A percentile compares a stretch with the other conserved stretches of the same genome.
These are phyloP conservation scores for Phlyctochytrium bullatum DNA, from an alignment of 192 early-diverging fungal genomes.

Conservation along the genomic window DNA sequence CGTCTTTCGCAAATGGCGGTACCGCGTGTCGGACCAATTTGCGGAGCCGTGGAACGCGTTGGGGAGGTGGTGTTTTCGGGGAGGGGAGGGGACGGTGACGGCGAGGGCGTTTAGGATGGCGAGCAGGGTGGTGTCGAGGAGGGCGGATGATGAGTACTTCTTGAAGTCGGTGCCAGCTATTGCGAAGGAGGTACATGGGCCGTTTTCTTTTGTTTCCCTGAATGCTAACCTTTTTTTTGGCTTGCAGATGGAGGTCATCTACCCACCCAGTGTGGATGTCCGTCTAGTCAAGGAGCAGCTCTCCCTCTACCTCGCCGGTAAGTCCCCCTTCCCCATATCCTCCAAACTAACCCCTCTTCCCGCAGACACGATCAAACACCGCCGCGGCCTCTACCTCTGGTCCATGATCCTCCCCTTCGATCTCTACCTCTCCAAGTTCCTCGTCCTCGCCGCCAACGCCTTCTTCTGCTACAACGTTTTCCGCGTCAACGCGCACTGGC, in stretches of 20 bases:
- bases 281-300: constrained; percentile 28
- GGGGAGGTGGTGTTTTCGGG: constrained; percentile 13
- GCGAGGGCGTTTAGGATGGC: constrained; percentile 30
- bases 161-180: constrained; percentile 41
- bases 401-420: constrained; percentile 30
- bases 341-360: constrained; percentile 8
- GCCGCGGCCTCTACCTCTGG: constrained; percentile 29
- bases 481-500: constrained; percentile 40
- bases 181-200: constrained; percentile 26
- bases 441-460: constrained; percentile 36
- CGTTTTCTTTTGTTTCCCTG: background rate
- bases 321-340: constrained; percentile 8
- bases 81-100: constrained; percentile 33
- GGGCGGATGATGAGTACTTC: constrained; percentile 46
- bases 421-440: constrained; percentile 42
- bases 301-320: constrained; percentile 17
- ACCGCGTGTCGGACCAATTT: constrained; percentile 33
- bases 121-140: constrained; percentile 35
- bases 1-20: constrained; percentile 47
- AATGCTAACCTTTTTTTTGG: constrained; percentile 9
- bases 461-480: constrained; percentile 50
- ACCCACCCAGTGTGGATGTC: constrained; percentile 32
- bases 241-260: constrained; percentile 39
- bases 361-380: constrained; percentile 27
- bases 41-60: constrained; percentile 36